These are phyloP conservation scores for Panicum virgatum DNA, from an alignment of 202 grass and related monocot genomes.

Conservation along the genomic window DNA sequence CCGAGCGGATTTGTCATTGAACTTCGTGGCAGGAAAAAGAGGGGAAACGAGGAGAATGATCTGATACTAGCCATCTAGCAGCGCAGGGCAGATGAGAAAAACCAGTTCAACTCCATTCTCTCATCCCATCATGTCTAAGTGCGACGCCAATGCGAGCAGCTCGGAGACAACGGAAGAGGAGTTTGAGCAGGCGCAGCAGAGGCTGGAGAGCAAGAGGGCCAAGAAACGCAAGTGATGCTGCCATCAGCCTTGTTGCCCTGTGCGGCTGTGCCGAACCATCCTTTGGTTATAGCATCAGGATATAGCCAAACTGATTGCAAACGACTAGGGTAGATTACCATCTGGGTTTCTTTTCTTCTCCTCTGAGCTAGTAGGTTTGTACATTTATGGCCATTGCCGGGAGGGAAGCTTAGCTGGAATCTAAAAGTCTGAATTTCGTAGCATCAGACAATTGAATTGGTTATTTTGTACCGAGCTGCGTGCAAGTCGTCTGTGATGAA, in stretches of 20 bases:
- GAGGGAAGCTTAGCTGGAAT: not conserved
- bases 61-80: slow-evolving; percentile 69
- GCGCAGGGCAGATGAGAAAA: slow-evolving; percentile 69
- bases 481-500: too few species aligned
- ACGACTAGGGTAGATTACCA: too few species aligned
- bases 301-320: not conserved
- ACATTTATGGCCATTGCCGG: not conserved
- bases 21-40: slow-evolving; percentile 57
- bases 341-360: not conserved
- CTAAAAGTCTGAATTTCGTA: not conserved
- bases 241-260: not conserved
- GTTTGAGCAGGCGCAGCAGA: slow-evolving; percentile 67
- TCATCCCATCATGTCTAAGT: slow-evolving; percentile 85
- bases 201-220: slow-evolving; percentile 55
- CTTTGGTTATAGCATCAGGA: not conserved
- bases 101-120: slow-evolving; percentile 72
- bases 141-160: slow-evolving; percentile 48
- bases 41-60: slow-evolving; percentile 58
- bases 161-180: slow-evolving; percentile 86
- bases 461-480: not conserved
- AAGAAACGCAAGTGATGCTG: slow-evolving; percentile 40
- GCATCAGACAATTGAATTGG: not conserved
- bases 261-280: not conserved
- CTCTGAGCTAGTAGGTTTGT: not conserved
- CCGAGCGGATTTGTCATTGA: not conserved